Conservation (phyloP, 768 basidiomycete species). For the Psilocybe cubensis region DNA sequence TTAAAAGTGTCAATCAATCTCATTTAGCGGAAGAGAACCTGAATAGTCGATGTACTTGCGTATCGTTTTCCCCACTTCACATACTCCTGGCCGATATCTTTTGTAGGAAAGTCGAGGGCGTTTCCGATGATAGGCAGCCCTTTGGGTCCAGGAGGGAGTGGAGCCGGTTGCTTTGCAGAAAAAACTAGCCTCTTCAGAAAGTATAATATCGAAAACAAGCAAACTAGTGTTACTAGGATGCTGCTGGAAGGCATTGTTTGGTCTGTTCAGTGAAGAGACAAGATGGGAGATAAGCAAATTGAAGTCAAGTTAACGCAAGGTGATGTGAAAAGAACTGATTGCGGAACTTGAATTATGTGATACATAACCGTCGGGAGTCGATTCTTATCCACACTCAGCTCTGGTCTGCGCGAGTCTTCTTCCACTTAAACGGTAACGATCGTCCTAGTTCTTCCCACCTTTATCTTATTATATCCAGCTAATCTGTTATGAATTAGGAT, state of each 20-base stretch:
- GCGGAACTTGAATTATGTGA: too few relatives aligned
- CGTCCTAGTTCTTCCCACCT: too few relatives aligned
- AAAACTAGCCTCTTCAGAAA: neutral
- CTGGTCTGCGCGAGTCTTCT: too few relatives aligned
- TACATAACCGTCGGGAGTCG: too few relatives aligned
- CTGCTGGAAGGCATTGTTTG: neutral
- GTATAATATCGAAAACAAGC: neutral
- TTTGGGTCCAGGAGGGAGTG: slow-evolving; percentile 25
- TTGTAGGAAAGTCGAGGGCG: slow-evolving; percentile 16
- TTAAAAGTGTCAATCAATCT: slow-evolving; percentile 2
- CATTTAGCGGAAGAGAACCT: neutral
- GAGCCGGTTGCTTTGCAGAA: neutral
- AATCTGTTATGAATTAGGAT: too few relatives aligned
- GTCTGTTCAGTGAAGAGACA: neutral
- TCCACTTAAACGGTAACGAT: too few relatives aligned
- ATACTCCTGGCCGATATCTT: neutral
- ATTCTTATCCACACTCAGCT: too few relatives aligned
- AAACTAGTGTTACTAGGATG: neutral
- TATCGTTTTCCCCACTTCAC: slow-evolving; percentile 1
- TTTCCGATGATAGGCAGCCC: slow-evolving; percentile 29
- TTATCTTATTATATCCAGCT: too few relatives aligned
- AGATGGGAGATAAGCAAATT: too few relatives aligned
- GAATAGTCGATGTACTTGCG: neutral
- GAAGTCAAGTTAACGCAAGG: too few relatives aligned
- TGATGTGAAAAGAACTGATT: too few relatives aligned